Evolutionary conservation across 2,329 filamentous ascomycete genomes (phyloP).

Genomic region (Zymoseptoria tritici): DNA sequence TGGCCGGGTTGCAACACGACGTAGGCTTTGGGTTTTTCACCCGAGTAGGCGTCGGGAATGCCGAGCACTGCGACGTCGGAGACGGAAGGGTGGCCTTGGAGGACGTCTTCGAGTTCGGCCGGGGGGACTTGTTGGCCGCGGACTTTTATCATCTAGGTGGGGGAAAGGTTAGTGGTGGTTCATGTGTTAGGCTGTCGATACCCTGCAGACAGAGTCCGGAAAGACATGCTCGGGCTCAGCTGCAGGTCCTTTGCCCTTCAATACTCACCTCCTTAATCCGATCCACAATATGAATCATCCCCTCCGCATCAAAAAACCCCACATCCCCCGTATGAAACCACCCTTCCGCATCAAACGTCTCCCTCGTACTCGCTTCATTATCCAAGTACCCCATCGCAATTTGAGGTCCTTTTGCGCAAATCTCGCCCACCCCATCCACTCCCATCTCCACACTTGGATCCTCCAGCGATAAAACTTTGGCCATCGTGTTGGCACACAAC

Average conservation of each 20-base stretch:
- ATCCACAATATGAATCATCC: constrained; percentile 52
- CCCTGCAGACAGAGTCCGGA: too few species aligned
- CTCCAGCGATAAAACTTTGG: constrained; percentile 51
- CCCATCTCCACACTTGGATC: constrained; percentile 41
- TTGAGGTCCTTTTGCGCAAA: constrained; percentile 30
- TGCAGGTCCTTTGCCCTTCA: too few species aligned
- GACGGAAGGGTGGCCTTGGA: constrained; percentile 51
- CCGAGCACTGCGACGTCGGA: constrained; percentile 53
- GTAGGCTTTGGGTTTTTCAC: constrained; percentile 52
- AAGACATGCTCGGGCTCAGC: too few species aligned
- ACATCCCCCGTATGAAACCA: constrained; percentile 54
- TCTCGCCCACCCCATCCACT: constrained; percentile 45
- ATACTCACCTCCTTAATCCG: constrained; percentile 54
- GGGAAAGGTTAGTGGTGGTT: too few species aligned
- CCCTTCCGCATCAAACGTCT: constrained; percentile 42
- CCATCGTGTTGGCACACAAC: constrained; percentile 51
- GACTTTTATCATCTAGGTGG: constrained; percentile 52
- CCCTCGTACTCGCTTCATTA: constrained; percentile 28
- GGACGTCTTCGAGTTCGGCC: constrained; percentile 55
- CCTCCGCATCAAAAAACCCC: constrained; percentile 49
- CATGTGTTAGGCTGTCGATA: too few species aligned
- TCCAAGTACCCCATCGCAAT: constrained; percentile 33
- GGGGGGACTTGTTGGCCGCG: constrained; percentile 57
- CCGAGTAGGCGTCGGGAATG: constrained; percentile 48
- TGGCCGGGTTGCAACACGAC: constrained; percentile 39